Base-by-base conservation (phyloP, 805 yeast species). In the Nakazawaea peltata region DNA sequence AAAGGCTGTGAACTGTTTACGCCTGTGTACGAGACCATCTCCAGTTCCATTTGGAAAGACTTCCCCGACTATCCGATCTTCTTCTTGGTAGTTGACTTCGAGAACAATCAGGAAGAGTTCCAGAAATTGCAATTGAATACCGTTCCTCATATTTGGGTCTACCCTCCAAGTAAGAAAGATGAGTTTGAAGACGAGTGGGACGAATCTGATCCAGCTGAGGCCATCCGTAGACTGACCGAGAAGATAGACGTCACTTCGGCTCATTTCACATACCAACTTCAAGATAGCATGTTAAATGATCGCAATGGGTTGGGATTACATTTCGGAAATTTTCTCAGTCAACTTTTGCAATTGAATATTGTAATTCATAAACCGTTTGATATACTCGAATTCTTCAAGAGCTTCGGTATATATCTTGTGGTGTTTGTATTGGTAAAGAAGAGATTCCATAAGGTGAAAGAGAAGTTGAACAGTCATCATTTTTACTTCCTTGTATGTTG, bases 121-220 rank as follows among this genome's bases (percentile, higher is more conserved):
- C 49, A 56, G 18, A 52, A 56, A 8, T 45, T 77, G 34, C 51
- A 57, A 3, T 47, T 81, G 37, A 54, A 54, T 3, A 58, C 72
- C 2, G 73, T 79, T 3, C 92, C 94, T 1, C 77, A 74, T 40
- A 44, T 79, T n/a, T 74, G 86, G 75, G 58, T 81, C 2, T 66
- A 72, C 37, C 86, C 87, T 3, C 48, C 54, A 19, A 32, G 49
- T 5, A 32, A 45, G 17, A 19, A n/a, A 14, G 35, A 35, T 4
- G 11, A 32, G 10, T 52, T 49, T 30, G 42, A 41, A 26, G 62
- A 43, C 17, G 56, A 51, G 22, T n/a, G n/a, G n/a, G 48, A 48
- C 32, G 55, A 51, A 4, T 48, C 29, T 8, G 28, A 32, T 3
- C 19, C 19, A 10, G 37, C 29, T 4, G 28, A n/a, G 48, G 47